Base-by-base conservation (phyloP, 2,329 filamentous ascomycete species). In the Cordyceps cicadae region DNA sequence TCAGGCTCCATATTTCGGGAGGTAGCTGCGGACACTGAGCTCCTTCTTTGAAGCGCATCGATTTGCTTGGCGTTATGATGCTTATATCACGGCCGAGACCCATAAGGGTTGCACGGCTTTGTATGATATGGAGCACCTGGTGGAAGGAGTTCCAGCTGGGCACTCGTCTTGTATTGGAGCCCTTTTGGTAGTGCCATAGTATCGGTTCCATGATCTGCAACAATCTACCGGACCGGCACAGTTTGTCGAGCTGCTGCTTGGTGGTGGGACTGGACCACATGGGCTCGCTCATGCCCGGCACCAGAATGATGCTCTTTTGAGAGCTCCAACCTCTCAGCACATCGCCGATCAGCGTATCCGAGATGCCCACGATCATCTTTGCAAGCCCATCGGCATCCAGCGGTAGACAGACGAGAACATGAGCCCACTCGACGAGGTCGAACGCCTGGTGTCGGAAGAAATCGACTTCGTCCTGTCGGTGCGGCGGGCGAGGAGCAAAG, bases 181-280 rank as follows among this genome's bases (percentile, higher is more conserved):
- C 66, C 39, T 72, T 77, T 64, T 89, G 86, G 70, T 90, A 94
- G 65, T 87, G 84, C 90, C 90, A 96, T 17, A 96, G 74, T 39
- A 95, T 85, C 0, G 92, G 91, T 48, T 88, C 81, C 71, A 96
- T 81, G 49, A 94, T 85, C 63, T 88, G 83, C 57, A 96, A 84
- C 90, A 91, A 96, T 58, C 87, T 87, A 96, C 71, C 91, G 92
- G 64, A 54, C 5, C 85, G 80, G 64, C 87, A 82, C 48, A 96
- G 84, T 74, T 95, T 94, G 73, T 84, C 88, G 63, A 96, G 81
- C 70, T 96, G 92, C 68, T 91, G 88, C 75, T 89, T 90, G 17
- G 90, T 96, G 75, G 92, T 87, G 2, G 92, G 90, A 68, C 94
- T 92, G 70, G 92, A 86, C 91, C 91, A 96, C 85, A 93, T 92